phyloP scores from a whole-genome alignment of 345 rosid genomes.

The Lepidium aucheri region DNA sequence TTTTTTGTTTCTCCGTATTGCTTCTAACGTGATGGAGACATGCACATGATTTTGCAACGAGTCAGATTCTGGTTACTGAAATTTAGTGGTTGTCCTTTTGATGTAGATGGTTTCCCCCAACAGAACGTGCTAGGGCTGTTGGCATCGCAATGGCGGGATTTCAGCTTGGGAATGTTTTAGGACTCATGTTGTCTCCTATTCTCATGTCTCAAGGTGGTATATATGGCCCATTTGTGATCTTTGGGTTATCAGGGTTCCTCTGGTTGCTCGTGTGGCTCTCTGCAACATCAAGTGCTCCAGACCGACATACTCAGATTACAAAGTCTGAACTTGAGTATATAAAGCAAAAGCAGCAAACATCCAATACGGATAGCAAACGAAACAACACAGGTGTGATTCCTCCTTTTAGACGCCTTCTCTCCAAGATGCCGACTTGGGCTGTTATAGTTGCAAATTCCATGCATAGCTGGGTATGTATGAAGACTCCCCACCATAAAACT shows the following conservation, averaged over 20 bases:
- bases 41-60: background rate
- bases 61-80: background rate
- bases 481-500: background rate
- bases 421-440: slow-evolving; percentile 93
- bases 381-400: slow-evolving; percentile 48
- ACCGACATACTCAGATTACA: slow-evolving; percentile 70
- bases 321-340: slow-evolving; percentile 73
- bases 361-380: slow-evolving; percentile 34
- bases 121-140: slow-evolving; percentile 91
- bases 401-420: slow-evolving; percentile 75
- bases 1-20: background rate
- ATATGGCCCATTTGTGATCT: slow-evolving; percentile 90
- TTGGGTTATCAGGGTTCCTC: slow-evolving; percentile 84
- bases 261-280: slow-evolving; percentile 93
- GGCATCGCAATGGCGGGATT: slow-evolving; percentile 96
- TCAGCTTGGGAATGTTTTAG: slow-evolving; percentile 86
- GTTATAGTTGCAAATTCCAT: slow-evolving; percentile 86
- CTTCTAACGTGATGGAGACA: slow-evolving; percentile 10
- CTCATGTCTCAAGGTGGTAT: slow-evolving; percentile 84
- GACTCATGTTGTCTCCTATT: slow-evolving; percentile 80
- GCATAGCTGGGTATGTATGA: slow-evolving; percentile 82
- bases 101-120: slow-evolving; percentile 92
- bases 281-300: slow-evolving; percentile 74
- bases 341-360: slow-evolving; percentile 33
- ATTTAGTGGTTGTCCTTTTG: slow-evolving; percentile 25